Conservation (phyloP, 2,329 filamentous ascomycete genomes). For the Cladophialophora immunda region DNA sequence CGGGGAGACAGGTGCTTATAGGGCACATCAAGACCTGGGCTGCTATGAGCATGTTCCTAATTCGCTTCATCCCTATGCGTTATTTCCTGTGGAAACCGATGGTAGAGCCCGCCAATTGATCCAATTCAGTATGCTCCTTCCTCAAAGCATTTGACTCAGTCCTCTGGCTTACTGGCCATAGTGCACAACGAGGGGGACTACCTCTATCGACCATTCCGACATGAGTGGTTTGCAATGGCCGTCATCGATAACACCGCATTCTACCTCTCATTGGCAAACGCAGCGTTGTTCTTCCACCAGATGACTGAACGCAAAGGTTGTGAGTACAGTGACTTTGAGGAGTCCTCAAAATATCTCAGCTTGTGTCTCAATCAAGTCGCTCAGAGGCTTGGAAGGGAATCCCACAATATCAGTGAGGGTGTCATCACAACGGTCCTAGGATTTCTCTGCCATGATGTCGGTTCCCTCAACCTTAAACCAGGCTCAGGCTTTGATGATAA, state of each 20-base stretch:
- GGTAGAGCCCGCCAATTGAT: constrained; percentile 25
- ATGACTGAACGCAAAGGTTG: constrained; percentile 30
- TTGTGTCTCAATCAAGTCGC: constrained; percentile 38
- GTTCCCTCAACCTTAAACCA: constrained; percentile 18
- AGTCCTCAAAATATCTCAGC: constrained; percentile 40
- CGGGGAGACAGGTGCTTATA: background rate
- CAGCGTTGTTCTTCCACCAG: constrained; percentile 42
- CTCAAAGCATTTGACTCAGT: background rate
- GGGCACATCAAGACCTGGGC: background rate
- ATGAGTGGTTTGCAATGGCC: constrained; percentile 43
- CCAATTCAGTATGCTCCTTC: constrained; percentile 26
- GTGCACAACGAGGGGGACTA: constrained; percentile 34
- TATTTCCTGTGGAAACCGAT: constrained; percentile 22
- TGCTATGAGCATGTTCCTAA: constrained; percentile 6
- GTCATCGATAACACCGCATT: constrained; percentile 41
- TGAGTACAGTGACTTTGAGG: constrained; percentile 39
- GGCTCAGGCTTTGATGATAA: background rate
- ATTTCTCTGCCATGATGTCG: constrained; percentile 42
- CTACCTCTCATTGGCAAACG: constrained; percentile 41
- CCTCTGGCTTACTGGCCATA: constrained; percentile 10
- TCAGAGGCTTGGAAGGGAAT: constrained; percentile 34
- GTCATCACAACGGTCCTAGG: constrained; percentile 39
- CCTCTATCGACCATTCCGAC: constrained; percentile 42
- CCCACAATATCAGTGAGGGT: constrained; percentile 35
- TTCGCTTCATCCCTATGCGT: constrained; percentile 18